phyloP scores from a whole-genome alignment of 768 basidiomycete species.

The Leucogyrophana mollusca region DNA sequence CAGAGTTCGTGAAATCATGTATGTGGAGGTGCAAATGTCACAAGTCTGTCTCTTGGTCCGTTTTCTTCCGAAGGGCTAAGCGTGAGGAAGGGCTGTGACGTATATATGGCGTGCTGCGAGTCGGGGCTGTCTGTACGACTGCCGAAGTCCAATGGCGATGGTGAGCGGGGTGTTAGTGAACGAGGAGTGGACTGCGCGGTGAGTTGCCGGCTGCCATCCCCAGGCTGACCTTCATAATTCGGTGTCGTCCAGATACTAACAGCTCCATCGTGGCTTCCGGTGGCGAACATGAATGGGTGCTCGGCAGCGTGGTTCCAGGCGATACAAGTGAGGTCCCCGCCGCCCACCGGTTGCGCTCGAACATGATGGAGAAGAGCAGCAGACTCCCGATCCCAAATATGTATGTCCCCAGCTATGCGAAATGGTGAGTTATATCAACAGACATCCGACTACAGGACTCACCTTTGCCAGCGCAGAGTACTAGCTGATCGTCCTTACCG shows the following conservation, averaged over 20 bases:
- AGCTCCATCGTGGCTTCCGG: constrained; percentile 68
- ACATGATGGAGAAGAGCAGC: constrained; percentile 65
- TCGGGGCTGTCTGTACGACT: neutral
- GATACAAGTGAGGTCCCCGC: constrained; percentile 65
- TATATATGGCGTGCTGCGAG: constrained; percentile 1
- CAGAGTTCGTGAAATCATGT: too few relatives aligned
- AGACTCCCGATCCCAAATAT: constrained; percentile 79
- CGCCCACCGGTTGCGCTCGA: constrained; percentile 52
- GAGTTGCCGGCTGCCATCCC: neutral
- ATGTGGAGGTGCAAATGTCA: constrained; percentile 4
- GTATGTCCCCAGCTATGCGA: constrained; percentile 63
- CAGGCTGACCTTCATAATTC: neutral
- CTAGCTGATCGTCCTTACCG: constrained; percentile 68
- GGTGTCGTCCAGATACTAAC: constrained; percentile 66
- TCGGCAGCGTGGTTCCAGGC: constrained; percentile 68
- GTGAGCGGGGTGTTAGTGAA: constrained; percentile 1
- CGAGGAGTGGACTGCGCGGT: neutral
- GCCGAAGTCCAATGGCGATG: neutral
- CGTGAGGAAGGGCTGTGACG: constrained; percentile 7
- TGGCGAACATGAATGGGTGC: constrained; percentile 68
- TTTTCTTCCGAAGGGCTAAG: constrained; percentile 6
- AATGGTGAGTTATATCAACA: neutral
- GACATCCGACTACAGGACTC: constrained; percentile 3
- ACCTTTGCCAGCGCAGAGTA: constrained; percentile 77
- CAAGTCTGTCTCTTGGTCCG: constrained; percentile 1